These are phyloP conservation scores for Nicotiana attenuata DNA, from an alignment of 257 asterid species.

Conservation along the genomic window DNA sequence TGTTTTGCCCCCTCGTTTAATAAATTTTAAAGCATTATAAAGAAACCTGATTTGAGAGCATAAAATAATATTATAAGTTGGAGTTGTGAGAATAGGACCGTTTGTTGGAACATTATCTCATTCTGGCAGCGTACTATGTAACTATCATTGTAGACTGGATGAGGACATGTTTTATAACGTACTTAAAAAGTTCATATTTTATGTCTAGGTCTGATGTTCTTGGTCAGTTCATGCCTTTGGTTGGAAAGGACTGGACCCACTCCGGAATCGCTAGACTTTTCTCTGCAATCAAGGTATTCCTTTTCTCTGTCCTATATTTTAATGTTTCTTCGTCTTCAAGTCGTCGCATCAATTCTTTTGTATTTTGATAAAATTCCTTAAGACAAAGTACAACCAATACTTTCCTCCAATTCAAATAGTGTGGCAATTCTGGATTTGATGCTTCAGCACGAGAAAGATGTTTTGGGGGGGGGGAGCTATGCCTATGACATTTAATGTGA, in stretches of 20 bases:
- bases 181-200: background rate
- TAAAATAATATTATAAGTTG: background rate
- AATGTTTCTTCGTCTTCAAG: conserved; percentile 8
- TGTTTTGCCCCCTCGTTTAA: background rate
- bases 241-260: conserved; percentile 99
- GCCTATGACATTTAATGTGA: background rate
- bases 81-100: background rate
- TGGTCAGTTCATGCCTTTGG: conserved; percentile 99
- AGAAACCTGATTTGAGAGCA: background rate
- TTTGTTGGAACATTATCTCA: conserved; percentile 2
- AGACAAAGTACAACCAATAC: background rate
- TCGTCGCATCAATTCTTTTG: background rate
- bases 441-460: background rate
- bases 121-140: background rate
- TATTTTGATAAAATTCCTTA: background rate
- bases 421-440: background rate
- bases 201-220: conserved; percentile 94
- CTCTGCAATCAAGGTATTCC: conserved; percentile 87
- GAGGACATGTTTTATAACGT: background rate
- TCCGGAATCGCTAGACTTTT: conserved; percentile 95
- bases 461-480: background rate
- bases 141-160: background rate
- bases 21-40: background rate
- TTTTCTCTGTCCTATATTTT: conserved; percentile 6
- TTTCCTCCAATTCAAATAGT: background rate